Percentiles rank a stretch among this genome's conserved stretches.
These are phyloP conservation scores for Penicillium sp. DNA, from an alignment of 2,329 filamentous ascomycete genomes.

Conservation along the genomic window DNA sequence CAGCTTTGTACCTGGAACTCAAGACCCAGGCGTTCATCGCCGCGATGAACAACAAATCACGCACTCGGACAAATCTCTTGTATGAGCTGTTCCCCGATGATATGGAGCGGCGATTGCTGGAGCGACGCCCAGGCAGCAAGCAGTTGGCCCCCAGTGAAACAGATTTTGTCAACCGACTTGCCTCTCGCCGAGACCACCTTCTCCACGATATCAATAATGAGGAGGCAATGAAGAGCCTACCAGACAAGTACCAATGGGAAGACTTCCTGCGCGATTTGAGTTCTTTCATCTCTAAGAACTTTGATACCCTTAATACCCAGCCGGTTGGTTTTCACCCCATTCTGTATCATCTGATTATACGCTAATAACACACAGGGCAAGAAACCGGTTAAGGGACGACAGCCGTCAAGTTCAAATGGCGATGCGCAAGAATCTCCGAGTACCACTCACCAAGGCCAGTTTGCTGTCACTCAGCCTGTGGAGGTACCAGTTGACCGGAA, in stretches of 20 bases:
- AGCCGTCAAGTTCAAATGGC: constrained; percentile 37
- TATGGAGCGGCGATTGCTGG: constrained; percentile 55
- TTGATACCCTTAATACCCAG: constrained; percentile 53
- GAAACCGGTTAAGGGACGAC: constrained; percentile 40
- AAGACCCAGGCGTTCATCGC: constrained; percentile 70
- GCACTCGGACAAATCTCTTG: constrained; percentile 57
- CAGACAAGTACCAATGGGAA: constrained; percentile 64
- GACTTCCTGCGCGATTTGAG: constrained; percentile 63
- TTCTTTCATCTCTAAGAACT: constrained; percentile 59
- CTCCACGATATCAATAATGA: constrained; percentile 55
- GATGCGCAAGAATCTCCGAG: constrained; percentile 38
- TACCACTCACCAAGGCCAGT: constrained; percentile 44
- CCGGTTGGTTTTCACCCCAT: constrained; percentile 36
- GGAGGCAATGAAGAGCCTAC: constrained; percentile 51
- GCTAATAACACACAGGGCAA: constrained; percentile 35
- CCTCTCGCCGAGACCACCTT: constrained; percentile 58
- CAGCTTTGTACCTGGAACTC: constrained; percentile 62
- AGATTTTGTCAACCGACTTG: constrained; percentile 59
- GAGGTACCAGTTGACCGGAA: constrained; percentile 43
- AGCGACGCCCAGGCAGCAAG: constrained; percentile 56
- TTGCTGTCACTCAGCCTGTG: constrained; percentile 40
- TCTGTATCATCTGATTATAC: background rate
- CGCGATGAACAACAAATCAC: constrained; percentile 58
- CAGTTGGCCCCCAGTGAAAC: constrained; percentile 59
- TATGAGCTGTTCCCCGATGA: constrained; percentile 62